These are phyloP conservation scores for Rosellinia necatrix DNA, from an alignment of 2,329 filamentous ascomycete species.

Conservation along the genomic window DNA sequence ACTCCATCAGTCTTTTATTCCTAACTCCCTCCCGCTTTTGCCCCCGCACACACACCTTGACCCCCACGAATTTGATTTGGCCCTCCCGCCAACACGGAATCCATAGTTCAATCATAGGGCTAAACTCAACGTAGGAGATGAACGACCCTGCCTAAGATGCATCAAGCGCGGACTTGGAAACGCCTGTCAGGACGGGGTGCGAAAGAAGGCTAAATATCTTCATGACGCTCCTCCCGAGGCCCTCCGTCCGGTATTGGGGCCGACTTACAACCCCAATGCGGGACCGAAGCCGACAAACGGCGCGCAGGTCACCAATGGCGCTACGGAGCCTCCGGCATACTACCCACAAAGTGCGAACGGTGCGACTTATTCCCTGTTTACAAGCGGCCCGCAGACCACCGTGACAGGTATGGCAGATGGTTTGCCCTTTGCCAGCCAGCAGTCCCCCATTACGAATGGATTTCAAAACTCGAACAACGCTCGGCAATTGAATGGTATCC, in stretches of 20 bases:
- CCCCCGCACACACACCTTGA: conserved; percentile 20
- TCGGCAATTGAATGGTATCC: conserved; percentile 49
- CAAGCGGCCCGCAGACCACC: conserved; percentile 49
- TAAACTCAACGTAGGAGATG: conserved; percentile 70
- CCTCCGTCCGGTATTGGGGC: conserved; percentile 80
- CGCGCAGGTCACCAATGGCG: conserved; percentile 52
- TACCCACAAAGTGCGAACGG: conserved; percentile 53
- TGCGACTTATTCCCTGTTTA: conserved; percentile 57
- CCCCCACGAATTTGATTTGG: conserved; percentile 25
- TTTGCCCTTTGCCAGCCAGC: conserved; percentile 65
- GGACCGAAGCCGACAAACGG: conserved; percentile 52
- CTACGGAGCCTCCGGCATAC: conserved; percentile 53
- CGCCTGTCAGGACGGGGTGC: conserved; percentile 91
- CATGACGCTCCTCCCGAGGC: conserved; percentile 93
- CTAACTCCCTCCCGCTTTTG: conserved; percentile 18
- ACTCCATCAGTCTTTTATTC: conserved; percentile 31
- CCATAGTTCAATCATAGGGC: conserved; percentile 15
- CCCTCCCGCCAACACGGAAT: conserved; percentile 15
- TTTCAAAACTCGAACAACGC: conserved; percentile 64
- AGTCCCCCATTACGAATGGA: conserved; percentile 74
- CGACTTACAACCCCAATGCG: conserved; percentile 66
- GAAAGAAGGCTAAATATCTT: conserved; percentile 98
- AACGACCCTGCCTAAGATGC: conserved; percentile 90
- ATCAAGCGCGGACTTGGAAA: conserved; percentile 92
- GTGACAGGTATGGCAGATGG: conserved; percentile 53